A percentile compares a stretch with the other conserved stretches of the same genome.
These are phyloP conservation scores for Extremus antarcticus DNA, from an alignment of 495 filamentous ascomycete genomes.

Conservation along the genomic window DNA sequence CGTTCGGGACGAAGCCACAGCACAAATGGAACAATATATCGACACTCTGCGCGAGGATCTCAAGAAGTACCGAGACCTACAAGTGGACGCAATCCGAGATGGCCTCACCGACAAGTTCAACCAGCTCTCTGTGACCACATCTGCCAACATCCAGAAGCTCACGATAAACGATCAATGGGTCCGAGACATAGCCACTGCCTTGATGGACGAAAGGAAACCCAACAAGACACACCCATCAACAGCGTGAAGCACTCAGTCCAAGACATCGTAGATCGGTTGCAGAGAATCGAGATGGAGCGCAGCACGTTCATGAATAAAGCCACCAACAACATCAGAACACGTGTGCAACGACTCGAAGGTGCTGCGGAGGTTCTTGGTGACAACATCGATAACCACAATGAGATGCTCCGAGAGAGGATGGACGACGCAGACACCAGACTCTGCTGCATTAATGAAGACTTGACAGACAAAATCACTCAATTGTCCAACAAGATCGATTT, in stretches of 20 bases:
- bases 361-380: no score
- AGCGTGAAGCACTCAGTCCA: neutral
- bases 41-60: neutral
- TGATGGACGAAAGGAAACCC: neutral
- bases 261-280: no score
- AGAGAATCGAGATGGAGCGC: no score
- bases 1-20: neutral
- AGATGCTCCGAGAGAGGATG: neutral
- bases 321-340: neutral
- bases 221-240: neutral
- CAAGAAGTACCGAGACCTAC: neutral
- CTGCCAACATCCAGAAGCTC: neutral
- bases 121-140: neutral
- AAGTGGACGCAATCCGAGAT: neutral
- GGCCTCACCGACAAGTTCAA: neutral
- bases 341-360: neutral
- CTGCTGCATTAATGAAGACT: neutral
- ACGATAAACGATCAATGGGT: neutral
- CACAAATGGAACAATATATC: neutral
- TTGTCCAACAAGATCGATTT: no score
- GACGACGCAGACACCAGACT: neutral
- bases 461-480: no score
- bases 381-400: neutral
- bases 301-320: neutral
- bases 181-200: neutral